Conservation (phyloP, 2,329 filamentous ascomycete genomes). For the Hypoxylon sp. region DNA sequence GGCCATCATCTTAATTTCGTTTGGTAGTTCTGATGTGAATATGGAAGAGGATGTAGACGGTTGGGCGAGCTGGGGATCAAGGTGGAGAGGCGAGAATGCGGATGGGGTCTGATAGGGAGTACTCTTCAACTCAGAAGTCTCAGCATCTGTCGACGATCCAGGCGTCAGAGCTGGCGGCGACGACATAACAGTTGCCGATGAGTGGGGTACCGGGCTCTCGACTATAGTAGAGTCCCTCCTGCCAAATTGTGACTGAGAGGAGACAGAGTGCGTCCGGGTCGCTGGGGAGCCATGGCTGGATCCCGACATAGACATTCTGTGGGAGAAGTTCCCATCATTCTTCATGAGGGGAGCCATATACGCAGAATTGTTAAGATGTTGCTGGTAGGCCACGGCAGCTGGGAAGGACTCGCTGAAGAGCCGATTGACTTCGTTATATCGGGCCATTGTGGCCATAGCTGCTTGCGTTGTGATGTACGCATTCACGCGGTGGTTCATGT, state of each 20-base stretch:
- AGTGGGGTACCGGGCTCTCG: conserved; percentile 31
- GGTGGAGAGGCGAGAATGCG: conserved; percentile 44
- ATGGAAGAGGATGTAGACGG: conserved; percentile 55
- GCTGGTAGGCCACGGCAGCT: conserved; percentile 54
- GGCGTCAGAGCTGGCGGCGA: conserved; percentile 53
- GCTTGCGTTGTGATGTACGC: conserved; percentile 61
- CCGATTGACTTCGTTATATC: conserved; percentile 64
- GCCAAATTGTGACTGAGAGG: conserved; percentile 43
- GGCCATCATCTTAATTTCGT: conserved; percentile 61
- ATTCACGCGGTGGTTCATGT: conserved; percentile 74
- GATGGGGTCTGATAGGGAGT: conserved; percentile 53
- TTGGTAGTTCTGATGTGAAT: conserved; percentile 61
- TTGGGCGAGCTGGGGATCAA: conserved; percentile 50
- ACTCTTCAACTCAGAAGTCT: conserved; percentile 43
- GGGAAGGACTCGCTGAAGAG: conserved; percentile 65
- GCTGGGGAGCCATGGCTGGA: conserved; percentile 40
- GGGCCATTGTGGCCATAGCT: conserved; percentile 61
- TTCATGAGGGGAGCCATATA: conserved; percentile 51
- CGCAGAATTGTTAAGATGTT: conserved; percentile 50
- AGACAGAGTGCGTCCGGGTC: conserved; percentile 37
- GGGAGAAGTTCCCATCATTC: conserved; percentile 24
- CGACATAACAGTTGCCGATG: conserved; percentile 37
- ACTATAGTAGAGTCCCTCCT: conserved; percentile 38
- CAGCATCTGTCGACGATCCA: conserved; percentile 44
- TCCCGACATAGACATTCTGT: conserved; percentile 31